Conservation (phyloP, 805 yeast genomes). For the Suhomyces emberorum region DNA sequence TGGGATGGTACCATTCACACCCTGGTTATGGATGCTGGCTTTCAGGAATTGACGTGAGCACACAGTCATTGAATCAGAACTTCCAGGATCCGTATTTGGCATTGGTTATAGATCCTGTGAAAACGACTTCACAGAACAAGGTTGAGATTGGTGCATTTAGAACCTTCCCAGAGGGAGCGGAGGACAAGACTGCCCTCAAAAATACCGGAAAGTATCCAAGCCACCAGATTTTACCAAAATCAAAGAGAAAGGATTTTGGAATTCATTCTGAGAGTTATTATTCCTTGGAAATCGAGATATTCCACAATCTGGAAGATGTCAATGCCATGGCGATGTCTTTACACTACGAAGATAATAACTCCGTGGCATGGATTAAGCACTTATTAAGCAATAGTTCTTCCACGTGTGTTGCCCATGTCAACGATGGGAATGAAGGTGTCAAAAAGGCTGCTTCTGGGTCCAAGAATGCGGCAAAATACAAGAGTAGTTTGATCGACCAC, state of each 20-base stretch:
- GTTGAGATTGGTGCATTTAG: slow-evolving; percentile 89
- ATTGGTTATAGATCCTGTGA: slow-evolving; percentile 79
- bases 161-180: slow-evolving; percentile 49
- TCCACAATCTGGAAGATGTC: slow-evolving; percentile 49
- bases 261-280: slow-evolving; percentile 69
- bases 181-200: slow-evolving; percentile 7
- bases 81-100: slow-evolving; percentile 93
- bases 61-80: slow-evolving; percentile 79
- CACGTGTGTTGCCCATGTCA: background rate
- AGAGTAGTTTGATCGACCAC: slow-evolving; percentile 1
- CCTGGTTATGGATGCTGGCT: slow-evolving; percentile 99
- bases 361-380: slow-evolving; percentile 12
- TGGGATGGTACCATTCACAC: slow-evolving; percentile 99
- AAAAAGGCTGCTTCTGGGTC: background rate
- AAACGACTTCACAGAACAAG: slow-evolving; percentile 56
- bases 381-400: slow-evolving; percentile 4
- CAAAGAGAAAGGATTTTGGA: slow-evolving; percentile 64
- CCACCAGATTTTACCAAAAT: slow-evolving; percentile 36
- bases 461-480: slow-evolving; percentile 1
- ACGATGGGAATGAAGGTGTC: background rate
- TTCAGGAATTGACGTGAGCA: slow-evolving; percentile 87
- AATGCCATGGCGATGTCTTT: slow-evolving; percentile 7
- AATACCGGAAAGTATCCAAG: background rate
- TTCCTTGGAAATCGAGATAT: slow-evolving; percentile 58
- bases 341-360: slow-evolving; percentile 9